Evolutionary conservation across 345 rosid genomes (phyloP).

Genomic region (Durio zibethinus): DNA sequence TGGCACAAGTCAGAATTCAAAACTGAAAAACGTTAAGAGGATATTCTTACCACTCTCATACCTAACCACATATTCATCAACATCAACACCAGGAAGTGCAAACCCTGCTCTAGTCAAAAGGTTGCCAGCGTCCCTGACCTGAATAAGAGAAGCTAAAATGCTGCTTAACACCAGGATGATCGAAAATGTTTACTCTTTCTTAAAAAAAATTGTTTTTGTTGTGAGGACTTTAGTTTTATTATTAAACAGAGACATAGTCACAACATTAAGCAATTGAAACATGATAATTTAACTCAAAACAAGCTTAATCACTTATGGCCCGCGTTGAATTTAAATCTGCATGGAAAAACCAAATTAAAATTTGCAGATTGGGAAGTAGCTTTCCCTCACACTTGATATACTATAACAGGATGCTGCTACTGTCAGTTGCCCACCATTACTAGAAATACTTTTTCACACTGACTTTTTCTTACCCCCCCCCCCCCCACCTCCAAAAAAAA

Average conservation of each 20-base stretch:
- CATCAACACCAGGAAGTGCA: conserved; percentile 90
- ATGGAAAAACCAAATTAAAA: not conserved
- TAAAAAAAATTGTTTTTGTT: not conserved
- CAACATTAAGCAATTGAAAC: not conserved
- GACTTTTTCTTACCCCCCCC: not conserved
- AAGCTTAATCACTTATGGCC: not conserved
- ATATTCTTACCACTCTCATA: conserved; percentile 67
- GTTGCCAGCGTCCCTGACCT: conserved; percentile 98
- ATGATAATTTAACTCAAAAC: not conserved
- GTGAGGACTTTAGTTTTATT: not conserved
- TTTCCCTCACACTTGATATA: not conserved
- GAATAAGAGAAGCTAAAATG: conserved; percentile 13
- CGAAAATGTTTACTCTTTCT: not conserved
- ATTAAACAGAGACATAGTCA: not conserved
- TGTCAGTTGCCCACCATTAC: not conserved
- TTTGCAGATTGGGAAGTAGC: not conserved
- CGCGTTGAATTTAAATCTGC: not conserved
- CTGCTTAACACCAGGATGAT: not conserved
- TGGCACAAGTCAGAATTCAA: not conserved
- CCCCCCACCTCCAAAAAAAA: not conserved
- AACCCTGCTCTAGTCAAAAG: conserved; percentile 95
- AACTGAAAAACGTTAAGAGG: not conserved
- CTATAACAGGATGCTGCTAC: not conserved
- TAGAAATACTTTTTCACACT: not conserved
- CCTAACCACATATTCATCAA: conserved; percentile 82